Percentiles rank a stretch among this genome's conserved stretches.
These are phyloP conservation scores for Phaeosphaeria sp. DNA, from an alignment of 2,329 filamentous ascomycete genomes.

Conservation along the genomic window DNA sequence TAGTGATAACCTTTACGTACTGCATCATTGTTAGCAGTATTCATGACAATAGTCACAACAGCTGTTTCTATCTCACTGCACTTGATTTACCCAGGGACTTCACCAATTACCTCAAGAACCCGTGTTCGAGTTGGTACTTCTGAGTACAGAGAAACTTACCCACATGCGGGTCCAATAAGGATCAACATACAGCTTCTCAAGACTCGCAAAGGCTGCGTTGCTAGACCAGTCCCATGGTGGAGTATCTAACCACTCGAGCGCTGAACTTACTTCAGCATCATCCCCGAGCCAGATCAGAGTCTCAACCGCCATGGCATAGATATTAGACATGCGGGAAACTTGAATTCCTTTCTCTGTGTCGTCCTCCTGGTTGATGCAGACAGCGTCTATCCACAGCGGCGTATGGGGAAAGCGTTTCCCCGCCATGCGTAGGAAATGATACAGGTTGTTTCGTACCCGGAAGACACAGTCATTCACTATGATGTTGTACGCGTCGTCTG, in stretches of 20 bases:
- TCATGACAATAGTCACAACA: not conserved
- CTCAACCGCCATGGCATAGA: not conserved
- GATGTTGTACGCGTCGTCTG: not conserved
- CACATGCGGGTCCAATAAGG: not conserved
- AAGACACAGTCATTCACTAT: not conserved
- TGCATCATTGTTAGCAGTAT: too few species aligned
- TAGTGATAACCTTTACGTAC: too few species aligned
- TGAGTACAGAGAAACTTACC: too few species aligned
- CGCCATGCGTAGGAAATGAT: not conserved
- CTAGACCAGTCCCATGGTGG: not conserved
- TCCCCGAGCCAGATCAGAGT: not conserved
- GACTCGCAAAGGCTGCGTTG: not conserved
- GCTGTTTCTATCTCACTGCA: too few species aligned
- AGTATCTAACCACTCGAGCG: not conserved
- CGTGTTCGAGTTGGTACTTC: too few species aligned
- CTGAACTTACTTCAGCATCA: not conserved
- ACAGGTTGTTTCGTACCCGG: not conserved
- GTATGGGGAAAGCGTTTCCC: not conserved
- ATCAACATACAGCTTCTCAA: not conserved
- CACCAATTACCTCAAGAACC: too few species aligned
- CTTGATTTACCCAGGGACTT: too few species aligned
- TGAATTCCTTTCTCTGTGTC: not conserved
- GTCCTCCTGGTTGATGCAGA: not conserved
- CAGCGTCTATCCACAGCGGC: not conserved
- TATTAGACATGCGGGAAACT: not conserved